A percentile compares a stretch with the other conserved stretches of the same genome.
Evolutionary conservation across 495 filamentous ascomycete species (phyloP).

Genomic region (Xylaria intraflava): DNA sequence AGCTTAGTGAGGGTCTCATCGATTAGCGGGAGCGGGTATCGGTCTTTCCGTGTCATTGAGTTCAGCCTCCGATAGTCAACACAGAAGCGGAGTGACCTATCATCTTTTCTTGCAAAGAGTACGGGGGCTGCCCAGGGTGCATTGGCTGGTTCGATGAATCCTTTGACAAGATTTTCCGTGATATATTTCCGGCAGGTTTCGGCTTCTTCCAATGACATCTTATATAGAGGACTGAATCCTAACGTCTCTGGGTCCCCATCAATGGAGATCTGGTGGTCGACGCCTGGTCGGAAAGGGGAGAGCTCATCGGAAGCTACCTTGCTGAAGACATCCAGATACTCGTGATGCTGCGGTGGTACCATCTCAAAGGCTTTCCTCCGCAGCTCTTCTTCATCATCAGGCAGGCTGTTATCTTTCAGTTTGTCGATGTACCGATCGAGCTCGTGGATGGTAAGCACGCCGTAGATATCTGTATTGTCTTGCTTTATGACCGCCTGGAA

Average conservation of each 20-base stretch:
- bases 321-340: background rate
- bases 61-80: slow-evolving; percentile 43
- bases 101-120: slow-evolving; percentile 31
- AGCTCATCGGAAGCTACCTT: background rate
- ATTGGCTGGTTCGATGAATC: background rate
- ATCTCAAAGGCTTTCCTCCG: background rate
- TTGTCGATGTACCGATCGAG: background rate
- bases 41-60: slow-evolving; percentile 34
- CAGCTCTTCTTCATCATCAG: background rate
- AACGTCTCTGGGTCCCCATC: background rate
- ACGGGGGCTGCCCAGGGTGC: slow-evolving; percentile 23
- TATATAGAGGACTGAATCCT: slow-evolving; percentile 18
- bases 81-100: slow-evolving; percentile 34
- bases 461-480: background rate
- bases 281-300: background rate
- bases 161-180: background rate
- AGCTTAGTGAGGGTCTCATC: slow-evolving; percentile 33
- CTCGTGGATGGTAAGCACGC: background rate
- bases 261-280: background rate
- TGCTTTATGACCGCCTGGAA: too few species aligned
- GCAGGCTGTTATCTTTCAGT: background rate
- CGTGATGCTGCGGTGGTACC: background rate
- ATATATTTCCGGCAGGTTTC: slow-evolving; percentile 9
- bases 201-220: slow-evolving; percentile 22
- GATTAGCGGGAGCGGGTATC: slow-evolving; percentile 41